phyloP scores from a whole-genome alignment of 192 early-diverging fungal genomes.

The Entomortierella chlamydospora region DNA sequence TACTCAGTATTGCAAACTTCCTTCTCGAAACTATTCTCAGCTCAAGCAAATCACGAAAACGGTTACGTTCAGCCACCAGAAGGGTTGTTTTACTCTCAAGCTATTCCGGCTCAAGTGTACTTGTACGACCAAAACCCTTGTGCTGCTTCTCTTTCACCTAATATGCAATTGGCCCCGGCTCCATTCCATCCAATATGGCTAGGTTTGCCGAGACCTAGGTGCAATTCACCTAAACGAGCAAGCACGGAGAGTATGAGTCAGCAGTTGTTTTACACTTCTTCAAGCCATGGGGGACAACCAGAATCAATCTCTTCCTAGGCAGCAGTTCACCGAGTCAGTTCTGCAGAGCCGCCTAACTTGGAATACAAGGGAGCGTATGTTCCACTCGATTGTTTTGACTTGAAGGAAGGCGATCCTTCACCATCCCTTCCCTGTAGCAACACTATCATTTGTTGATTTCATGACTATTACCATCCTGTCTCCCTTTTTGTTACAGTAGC shows the following conservation, averaged over 20 bases:
- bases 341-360: too few species aligned
- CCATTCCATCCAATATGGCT: background rate
- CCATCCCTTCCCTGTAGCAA: too few species aligned
- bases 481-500: too few species aligned
- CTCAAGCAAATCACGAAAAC: slow-evolving; percentile 1
- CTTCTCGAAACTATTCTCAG: background rate
- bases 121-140: slow-evolving; percentile 1
- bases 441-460: too few species aligned
- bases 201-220: background rate
- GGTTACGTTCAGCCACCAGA: slow-evolving; percentile 12
- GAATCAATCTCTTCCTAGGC: background rate
- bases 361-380: too few species aligned
- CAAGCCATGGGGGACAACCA: background rate
- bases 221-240: background rate
- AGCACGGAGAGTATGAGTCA: too few species aligned
- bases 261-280: too few species aligned
- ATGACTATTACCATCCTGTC: too few species aligned
- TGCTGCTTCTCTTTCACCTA: background rate
- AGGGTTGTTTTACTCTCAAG: slow-evolving; percentile 19
- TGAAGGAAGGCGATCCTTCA: too few species aligned
- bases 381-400: too few species aligned
- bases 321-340: too few species aligned
- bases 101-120: slow-evolving; percentile 8
- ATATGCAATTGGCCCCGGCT: background rate
- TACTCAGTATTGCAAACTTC: too few species aligned